Evolutionary conservation across 345 rosid genomes (phyloP), one percentile per base, ranked within the genome.

Genomic region (Clausena lansium): DNA sequence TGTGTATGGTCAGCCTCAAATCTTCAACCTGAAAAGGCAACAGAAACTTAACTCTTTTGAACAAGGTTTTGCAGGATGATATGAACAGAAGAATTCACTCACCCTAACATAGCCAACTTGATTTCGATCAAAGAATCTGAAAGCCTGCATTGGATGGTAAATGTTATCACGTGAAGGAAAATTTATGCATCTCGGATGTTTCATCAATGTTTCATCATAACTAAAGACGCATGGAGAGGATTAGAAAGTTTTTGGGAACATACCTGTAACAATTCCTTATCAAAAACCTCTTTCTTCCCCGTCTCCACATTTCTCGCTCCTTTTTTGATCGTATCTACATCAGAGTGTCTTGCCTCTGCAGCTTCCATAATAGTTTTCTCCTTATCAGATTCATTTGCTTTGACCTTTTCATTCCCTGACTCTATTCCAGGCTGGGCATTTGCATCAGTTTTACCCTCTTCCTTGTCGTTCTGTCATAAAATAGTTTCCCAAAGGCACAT

Each of bases 71-170:
- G 71, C 72, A 20, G 41, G 59, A 20, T 35, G 50, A 20, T 32
- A 61, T 58, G 47, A 52, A 45, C 19, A 41, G 19, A 36, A 63
- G 61, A 41, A 62, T 64, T 57, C 55, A 63, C 74, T 83, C 86
- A 94, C 98, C 93, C 96, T 87, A 54, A 97, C 82, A 76, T 88
- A 91, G 84, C 99, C 99, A 64, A 86, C 85, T 73, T 84, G 92
- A 82, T 97, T 91, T 75, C 98, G 88, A 80, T 97, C 98, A 80
- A 94, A 94, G 74, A 94, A 97, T 83, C 97, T 89, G 88, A 94
- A 97, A 72, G 98, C 98, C 99, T 96, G 89, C 55, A 70, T 59
- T 60, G 61, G 22, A 36, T 60, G 72, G 75, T 59, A 71, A 24
- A 15, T 2, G 33, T 68, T 20, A 54, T 14, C 33, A 71, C 22